These are phyloP conservation scores for Cutaneotrichosporon sp. DNA, from an alignment of 1,284 basidiomycete genomes.

Conservation along the genomic window DNA sequence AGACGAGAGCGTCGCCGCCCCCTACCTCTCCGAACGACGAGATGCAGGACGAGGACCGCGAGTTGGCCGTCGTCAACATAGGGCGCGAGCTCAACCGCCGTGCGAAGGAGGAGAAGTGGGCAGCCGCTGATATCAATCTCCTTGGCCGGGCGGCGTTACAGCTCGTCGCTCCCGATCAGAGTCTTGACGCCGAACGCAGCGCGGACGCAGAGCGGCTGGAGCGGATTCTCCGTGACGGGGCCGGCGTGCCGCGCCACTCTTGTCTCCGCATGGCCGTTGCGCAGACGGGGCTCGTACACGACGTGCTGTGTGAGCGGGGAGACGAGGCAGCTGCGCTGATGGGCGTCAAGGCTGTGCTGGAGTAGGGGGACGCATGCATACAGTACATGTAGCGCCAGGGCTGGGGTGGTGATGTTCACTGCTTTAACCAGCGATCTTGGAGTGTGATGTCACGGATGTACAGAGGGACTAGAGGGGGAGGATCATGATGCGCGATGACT, in stretches of 20 bases:
- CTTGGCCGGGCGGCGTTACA: slow-evolving; percentile 5
- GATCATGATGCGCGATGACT: no score
- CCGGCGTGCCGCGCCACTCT: slow-evolving; percentile 10
- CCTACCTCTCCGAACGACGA: background rate
- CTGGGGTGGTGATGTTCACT: no score
- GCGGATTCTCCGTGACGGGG: slow-evolving; percentile 2
- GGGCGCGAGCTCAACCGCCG: slow-evolving; percentile 7
- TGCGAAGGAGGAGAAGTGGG: slow-evolving; percentile 5
- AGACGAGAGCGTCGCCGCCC: background rate
- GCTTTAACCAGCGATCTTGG: no score
- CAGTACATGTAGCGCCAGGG: no score
- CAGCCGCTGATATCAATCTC: background rate
- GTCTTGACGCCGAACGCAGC: background rate
- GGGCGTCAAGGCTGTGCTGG: slow-evolving; percentile 6
- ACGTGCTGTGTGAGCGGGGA: slow-evolving; percentile 5
- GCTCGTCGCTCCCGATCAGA: background rate
- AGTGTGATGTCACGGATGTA: no score
- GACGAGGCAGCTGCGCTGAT: slow-evolving; percentile 17
- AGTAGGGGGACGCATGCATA: background rate
- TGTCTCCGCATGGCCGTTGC: slow-evolving; percentile 10
- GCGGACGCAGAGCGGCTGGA: slow-evolving; percentile 7
- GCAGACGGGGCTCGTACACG: slow-evolving; percentile 17
- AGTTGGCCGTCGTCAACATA: background rate
- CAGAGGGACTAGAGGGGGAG: no score
- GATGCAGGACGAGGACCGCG: background rate